These are phyloP conservation scores for Aspergillus pseudoglaucus DNA, from an alignment of 2,329 filamentous ascomycete species.

Conservation along the genomic window DNA sequence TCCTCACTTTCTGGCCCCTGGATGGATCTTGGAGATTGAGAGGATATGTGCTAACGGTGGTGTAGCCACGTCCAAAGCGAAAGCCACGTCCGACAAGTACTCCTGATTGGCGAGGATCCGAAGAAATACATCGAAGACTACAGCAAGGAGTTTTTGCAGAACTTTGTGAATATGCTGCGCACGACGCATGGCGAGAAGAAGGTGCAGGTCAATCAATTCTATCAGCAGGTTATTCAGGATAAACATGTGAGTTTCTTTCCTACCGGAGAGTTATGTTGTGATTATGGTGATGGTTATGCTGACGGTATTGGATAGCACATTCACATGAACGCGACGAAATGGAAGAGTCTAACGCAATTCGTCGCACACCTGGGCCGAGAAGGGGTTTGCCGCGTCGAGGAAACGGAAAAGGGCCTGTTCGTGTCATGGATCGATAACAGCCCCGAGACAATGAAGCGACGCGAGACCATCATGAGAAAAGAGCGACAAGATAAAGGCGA, in stretches of 20 bases:
- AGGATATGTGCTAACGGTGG: neutral
- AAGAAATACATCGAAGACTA: constrained; percentile 78
- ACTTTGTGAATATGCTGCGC: constrained; percentile 69
- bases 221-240: constrained; percentile 85
- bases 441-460: constrained; percentile 71
- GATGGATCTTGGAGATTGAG: no score
- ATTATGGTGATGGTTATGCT: neutral
- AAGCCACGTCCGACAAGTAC: constrained; percentile 82
- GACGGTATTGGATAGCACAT: constrained; percentile 49
- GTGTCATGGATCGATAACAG: constrained; percentile 89
- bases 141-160: constrained; percentile 70
- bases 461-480: constrained; percentile 74
- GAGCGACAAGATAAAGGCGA: constrained; percentile 85
- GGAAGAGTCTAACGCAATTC: constrained; percentile 82
- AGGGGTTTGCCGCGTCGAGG: constrained; percentile 83
- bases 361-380: constrained; percentile 80
- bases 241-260: constrained; percentile 48
- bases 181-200: constrained; percentile 88
- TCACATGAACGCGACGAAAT: constrained; percentile 91
- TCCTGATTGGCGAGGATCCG: constrained; percentile 79
- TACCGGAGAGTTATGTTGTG: neutral
- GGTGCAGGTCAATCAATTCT: constrained; percentile 85
- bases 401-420: constrained; percentile 75
- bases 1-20: no score
- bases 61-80: constrained; percentile 70